Conservation (phyloP, 768 basidiomycete genomes). For the Kwoniella botswanensis region DNA sequence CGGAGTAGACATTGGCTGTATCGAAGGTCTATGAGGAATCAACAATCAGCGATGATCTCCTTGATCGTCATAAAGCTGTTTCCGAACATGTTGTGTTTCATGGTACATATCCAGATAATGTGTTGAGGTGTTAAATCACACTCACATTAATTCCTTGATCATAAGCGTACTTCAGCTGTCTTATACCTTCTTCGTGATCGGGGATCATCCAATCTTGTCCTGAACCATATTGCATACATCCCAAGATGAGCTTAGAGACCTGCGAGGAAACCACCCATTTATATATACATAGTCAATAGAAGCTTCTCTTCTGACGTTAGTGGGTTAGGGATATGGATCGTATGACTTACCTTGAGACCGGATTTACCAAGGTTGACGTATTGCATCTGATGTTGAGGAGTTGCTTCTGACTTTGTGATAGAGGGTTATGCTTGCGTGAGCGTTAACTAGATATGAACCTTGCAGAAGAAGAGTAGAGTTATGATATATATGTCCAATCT, state of each 20-base stretch:
- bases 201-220: constrained; percentile 65
- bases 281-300: not conserved
- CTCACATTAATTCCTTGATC: constrained; percentile 50
- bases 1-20: constrained; percentile 43
- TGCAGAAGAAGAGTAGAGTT: too few relatives aligned
- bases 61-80: not conserved
- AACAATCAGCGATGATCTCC: not conserved
- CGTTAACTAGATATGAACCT: too few relatives aligned
- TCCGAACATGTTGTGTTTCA: too few relatives aligned
- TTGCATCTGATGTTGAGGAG: constrained; percentile 35
- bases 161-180: constrained; percentile 51
- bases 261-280: constrained; percentile 51
- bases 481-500: too few relatives aligned
- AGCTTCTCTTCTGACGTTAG: not conserved
- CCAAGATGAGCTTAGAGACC: constrained; percentile 70
- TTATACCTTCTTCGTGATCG: constrained; percentile 49
- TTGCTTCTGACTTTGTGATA: constrained; percentile 4
- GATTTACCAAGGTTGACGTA: constrained; percentile 53
- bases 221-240: constrained; percentile 68
- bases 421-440: too few relatives aligned
- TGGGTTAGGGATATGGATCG: too few relatives aligned
- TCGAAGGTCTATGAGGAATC: constrained; percentile 36
- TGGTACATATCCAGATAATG: not conserved
- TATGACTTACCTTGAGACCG: constrained; percentile 44
- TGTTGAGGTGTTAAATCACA: not conserved